A percentile compares a stretch with the other conserved stretches of the same genome.
phyloP scores from a whole-genome alignment of 495 filamentous ascomycete genomes.

The Oidiodendron maius region DNA sequence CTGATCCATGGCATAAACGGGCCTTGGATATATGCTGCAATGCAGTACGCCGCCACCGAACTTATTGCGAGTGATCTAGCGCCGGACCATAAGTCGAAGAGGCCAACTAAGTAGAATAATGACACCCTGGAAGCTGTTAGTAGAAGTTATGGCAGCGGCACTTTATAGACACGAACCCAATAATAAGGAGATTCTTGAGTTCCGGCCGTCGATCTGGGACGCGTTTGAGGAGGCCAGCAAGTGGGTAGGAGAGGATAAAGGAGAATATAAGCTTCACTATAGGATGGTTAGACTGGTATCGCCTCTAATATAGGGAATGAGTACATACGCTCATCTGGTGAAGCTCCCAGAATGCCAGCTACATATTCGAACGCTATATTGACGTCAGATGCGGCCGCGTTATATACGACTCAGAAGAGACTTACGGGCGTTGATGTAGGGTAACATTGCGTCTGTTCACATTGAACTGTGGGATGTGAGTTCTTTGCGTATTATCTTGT shows the following conservation, averaged over 20 bases:
- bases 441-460: slow-evolving; percentile 48
- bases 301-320: neutral
- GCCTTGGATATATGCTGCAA: slow-evolving; percentile 79
- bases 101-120: slow-evolving; percentile 84
- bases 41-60: slow-evolving; percentile 71
- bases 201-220: slow-evolving; percentile 80
- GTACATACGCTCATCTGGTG: slow-evolving; percentile 75
- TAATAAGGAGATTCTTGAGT: slow-evolving; percentile 85
- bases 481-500: slow-evolving; percentile 5
- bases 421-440: slow-evolving; percentile 79
- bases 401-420: neutral
- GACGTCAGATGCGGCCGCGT: slow-evolving; percentile 23
- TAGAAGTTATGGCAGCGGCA: neutral
- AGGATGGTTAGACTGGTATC: neutral
- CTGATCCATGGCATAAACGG: slow-evolving; percentile 98
- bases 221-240: slow-evolving; percentile 83
- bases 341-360: slow-evolving; percentile 61
- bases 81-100: slow-evolving; percentile 94
- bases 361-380: slow-evolving; percentile 67
- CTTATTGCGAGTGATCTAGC: slow-evolving; percentile 73
- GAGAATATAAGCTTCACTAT: slow-evolving; percentile 90
- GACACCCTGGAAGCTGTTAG: slow-evolving; percentile 45
- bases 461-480: neutral
- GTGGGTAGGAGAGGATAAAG: slow-evolving; percentile 88
- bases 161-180: slow-evolving; percentile 46